Base-by-base conservation (phyloP, 2,329 filamentous ascomycete genomes). In the Diaporthe australafricana region DNA sequence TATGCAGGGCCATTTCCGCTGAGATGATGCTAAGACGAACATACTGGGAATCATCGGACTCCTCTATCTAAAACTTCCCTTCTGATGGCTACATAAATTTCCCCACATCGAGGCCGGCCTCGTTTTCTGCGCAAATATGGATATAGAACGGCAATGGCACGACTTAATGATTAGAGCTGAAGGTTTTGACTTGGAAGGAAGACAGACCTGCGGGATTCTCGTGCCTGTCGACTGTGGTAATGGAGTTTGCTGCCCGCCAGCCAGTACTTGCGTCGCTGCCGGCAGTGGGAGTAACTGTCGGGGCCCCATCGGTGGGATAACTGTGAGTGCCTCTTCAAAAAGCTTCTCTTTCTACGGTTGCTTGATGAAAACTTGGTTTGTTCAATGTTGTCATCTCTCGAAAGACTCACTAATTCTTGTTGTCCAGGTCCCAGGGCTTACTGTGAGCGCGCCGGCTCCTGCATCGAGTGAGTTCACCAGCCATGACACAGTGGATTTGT, bases 171-270 rank as follows among this genome's bases (percentile, higher is more conserved):
- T 48, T 35, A 42, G 60, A n/a, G 27, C 27, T 11, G 60, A 48
- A 25, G 6, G n/a, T 17, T 48, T 63, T 14, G 20, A 63, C 42
- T 48, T 63, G 27, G 60, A 48, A 38, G 45, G n/a, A 11, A 48
- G 60, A 42, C 42, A 63, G 42, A 63, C 12, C 8, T 63, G 60
- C 11, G 27, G 27, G 1, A 7, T 48, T 8, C 42, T 63, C 20
- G 60, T 63, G 27, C 65, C 65, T 22, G 50, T 68, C 38, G 20
- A 68, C 50, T 68, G 65, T 42, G 65, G 50, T 1, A 68, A 68
- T 47, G 65, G 65, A 2, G 50, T 68, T 3, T 68, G 65, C 30
- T 68, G 65, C 42, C 65, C 65, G 5, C 65, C 40, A 27, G 38
- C 30, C n/a, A 68, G 65, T 25, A 30, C 52, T 20, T 68, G 65